A percentile compares a stretch with the other conserved stretches of the same genome.
phyloP scores from a whole-genome alignment of 495 filamentous ascomycete species.

The Xylaria curta region DNA sequence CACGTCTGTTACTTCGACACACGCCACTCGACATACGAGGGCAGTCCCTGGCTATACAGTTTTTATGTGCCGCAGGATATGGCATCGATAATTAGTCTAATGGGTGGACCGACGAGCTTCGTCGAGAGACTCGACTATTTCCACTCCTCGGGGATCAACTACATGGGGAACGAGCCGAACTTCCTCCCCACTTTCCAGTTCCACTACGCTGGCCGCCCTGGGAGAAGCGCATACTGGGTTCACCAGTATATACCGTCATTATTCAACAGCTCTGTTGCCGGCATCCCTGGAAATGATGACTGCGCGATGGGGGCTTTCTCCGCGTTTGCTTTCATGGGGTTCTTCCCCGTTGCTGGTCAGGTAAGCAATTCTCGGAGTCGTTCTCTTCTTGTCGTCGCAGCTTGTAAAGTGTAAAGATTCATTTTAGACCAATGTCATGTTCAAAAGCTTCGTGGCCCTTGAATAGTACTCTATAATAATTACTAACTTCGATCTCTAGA shows the following conservation, averaged over 20 bases:
- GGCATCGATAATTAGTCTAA: constrained; percentile 60
- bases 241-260: constrained; percentile 70
- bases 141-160: constrained; percentile 66
- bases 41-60: constrained; percentile 72
- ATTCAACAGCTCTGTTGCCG: constrained; percentile 66
- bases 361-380: constrained; percentile 18
- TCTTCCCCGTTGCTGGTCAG: constrained; percentile 77
- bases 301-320: constrained; percentile 78
- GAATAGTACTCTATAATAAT: neutral
- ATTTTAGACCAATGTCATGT: neutral
- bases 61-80: constrained; percentile 79
- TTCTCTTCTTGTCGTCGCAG: neutral
- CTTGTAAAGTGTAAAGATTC: neutral
- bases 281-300: constrained; percentile 79
- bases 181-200: constrained; percentile 77
- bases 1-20: constrained; percentile 61
- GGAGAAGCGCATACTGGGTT: constrained; percentile 63
- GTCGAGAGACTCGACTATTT: constrained; percentile 67
- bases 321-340: constrained; percentile 71
- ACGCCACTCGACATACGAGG: constrained; percentile 73
- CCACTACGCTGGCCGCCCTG: constrained; percentile 74
- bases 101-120: constrained; percentile 66
- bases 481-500: neutral
- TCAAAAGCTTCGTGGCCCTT: neutral
- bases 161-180: constrained; percentile 76